A percentile compares a stretch with the other conserved stretches of the same genome.
phyloP scores from a whole-genome alignment of 1,284 basidiomycete genomes.

The Blastosporella zonata region DNA sequence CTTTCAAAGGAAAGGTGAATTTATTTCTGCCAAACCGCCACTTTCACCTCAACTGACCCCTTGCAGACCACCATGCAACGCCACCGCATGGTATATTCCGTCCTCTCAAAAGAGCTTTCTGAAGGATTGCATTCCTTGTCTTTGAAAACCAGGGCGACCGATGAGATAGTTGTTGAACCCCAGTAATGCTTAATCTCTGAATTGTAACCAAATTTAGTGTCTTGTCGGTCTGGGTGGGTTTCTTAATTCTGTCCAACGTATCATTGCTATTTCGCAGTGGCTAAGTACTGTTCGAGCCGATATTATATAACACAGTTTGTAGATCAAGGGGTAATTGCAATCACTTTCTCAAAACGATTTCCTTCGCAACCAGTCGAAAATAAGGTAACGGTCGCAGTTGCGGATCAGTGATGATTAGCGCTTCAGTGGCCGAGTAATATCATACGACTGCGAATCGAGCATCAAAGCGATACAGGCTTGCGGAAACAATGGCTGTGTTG shows the following conservation, averaged over 20 bases:
- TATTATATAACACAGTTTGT: background rate
- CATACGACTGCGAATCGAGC: slow-evolving; percentile 11
- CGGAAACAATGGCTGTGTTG: slow-evolving; percentile 17
- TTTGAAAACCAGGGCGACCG: slow-evolving; percentile 67
- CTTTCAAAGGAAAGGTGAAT: slow-evolving; percentile 69
- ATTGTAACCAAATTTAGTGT: background rate
- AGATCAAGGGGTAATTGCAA: slow-evolving; percentile 6
- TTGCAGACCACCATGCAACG: slow-evolving; percentile 71
- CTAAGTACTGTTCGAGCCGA: background rate
- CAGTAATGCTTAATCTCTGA: slow-evolving; percentile 2
- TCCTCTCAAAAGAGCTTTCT: slow-evolving; percentile 64
- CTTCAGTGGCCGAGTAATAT: slow-evolving; percentile 3
- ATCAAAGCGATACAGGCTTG: slow-evolving; percentile 16
- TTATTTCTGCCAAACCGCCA: slow-evolving; percentile 1
- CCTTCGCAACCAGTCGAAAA: slow-evolving; percentile 14
- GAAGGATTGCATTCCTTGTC: slow-evolving; percentile 73
- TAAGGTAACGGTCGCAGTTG: slow-evolving; percentile 13
- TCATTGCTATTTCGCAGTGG: background rate
- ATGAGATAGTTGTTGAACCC: slow-evolving; percentile 36
- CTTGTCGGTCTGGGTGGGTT: background rate
- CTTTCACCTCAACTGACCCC: background rate
- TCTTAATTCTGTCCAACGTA: background rate
- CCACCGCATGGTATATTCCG: slow-evolving; percentile 72
- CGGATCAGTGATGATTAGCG: slow-evolving; percentile 15
- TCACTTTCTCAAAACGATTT: background rate